Percentiles rank a stretch among this genome's conserved stretches.
phyloP scores from a whole-genome alignment of 1,139 yeast genomes.

The Sugiyamaella sp. region DNA sequence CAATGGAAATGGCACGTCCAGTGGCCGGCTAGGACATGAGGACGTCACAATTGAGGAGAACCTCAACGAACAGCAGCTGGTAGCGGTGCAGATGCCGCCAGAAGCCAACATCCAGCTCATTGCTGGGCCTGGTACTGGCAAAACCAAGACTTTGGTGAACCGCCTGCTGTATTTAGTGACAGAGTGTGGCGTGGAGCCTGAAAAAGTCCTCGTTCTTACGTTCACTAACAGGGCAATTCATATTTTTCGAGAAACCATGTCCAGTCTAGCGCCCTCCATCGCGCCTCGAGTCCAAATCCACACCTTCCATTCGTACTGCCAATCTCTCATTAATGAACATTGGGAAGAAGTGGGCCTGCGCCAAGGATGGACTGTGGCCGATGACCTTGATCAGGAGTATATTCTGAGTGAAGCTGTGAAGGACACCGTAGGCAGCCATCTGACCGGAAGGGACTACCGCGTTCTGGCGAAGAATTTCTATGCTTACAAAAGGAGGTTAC shows the following conservation, averaged over 20 bases:
- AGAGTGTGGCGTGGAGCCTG: slow-evolving; percentile 53
- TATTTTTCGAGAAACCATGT: slow-evolving; percentile 57
- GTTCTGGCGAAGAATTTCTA: not conserved
- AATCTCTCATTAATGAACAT: slow-evolving; percentile 56
- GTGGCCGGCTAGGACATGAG: not conserved
- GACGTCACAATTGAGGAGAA: slow-evolving; percentile 12
- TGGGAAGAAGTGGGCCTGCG: slow-evolving; percentile 56
- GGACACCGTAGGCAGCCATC: slow-evolving; percentile 9
- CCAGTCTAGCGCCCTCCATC: slow-evolving; percentile 50
- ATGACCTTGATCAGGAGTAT: slow-evolving; percentile 36
- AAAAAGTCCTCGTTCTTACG: slow-evolving; percentile 74
- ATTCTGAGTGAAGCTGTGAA: slow-evolving; percentile 19
- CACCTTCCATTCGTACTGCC: slow-evolving; percentile 84
- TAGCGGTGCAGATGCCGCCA: slow-evolving; percentile 61
- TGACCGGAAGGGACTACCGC: slow-evolving; percentile 11
- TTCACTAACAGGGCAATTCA: slow-evolving; percentile 88
- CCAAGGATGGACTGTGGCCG: slow-evolving; percentile 59
- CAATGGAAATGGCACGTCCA: not conserved
- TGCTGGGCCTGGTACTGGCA: slow-evolving; percentile 90
- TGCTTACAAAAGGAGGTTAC: slow-evolving; percentile 3
- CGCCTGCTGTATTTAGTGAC: slow-evolving; percentile 68
- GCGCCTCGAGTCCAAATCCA: slow-evolving; percentile 58
- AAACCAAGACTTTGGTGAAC: slow-evolving; percentile 77
- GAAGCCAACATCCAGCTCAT: slow-evolving; percentile 66
- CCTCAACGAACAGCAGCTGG: slow-evolving; percentile 61